Percentiles rank a stretch among this genome's conserved stretches.
Conservation (phyloP, 306 rosid genomes). For the Vigna mungo region DNA sequence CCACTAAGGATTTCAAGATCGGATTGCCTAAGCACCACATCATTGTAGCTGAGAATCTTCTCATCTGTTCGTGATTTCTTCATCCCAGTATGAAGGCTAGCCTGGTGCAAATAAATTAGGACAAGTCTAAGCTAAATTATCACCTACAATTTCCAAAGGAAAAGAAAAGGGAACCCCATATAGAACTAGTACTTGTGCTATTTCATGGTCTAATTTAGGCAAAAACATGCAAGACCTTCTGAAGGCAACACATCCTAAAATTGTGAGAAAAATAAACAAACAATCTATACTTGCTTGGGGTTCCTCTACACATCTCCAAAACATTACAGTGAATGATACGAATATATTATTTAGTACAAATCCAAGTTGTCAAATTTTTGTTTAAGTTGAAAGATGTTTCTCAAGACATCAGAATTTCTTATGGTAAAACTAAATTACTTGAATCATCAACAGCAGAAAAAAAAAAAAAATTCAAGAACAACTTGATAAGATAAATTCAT, state of each 20-base stretch:
- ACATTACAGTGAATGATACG: neutral
- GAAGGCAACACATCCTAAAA: neutral
- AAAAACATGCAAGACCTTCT: neutral
- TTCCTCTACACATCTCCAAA: slow-evolving; percentile 2
- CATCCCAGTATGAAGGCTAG: slow-evolving; percentile 51
- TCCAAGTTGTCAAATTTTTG: slow-evolving; percentile 8
- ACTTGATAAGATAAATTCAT: neutral
- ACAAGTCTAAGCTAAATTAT: slow-evolving; percentile 13
- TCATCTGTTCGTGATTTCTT: slow-evolving; percentile 59
- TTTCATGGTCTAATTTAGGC: slow-evolving; percentile 20
- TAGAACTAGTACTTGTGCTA: neutral
- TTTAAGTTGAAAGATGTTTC: slow-evolving; percentile 9
- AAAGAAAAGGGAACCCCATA: neutral
- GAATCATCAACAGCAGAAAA: neutral
- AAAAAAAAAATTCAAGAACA: neutral
- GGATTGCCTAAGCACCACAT: slow-evolving; percentile 80
- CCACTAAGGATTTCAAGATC: slow-evolving; percentile 84
- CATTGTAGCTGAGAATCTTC: slow-evolving; percentile 85
- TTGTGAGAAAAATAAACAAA: slow-evolving; percentile 13
- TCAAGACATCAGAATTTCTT: neutral
- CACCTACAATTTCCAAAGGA: neutral
- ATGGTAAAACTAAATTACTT: slow-evolving; percentile 5
- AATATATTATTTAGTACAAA: neutral
- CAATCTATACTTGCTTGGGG: slow-evolving; percentile 27
- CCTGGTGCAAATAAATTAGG: slow-evolving; percentile 40